Evolutionary conservation across 2,329 filamentous ascomycete genomes (phyloP).

Genomic region (Cladosporium sp.): DNA sequence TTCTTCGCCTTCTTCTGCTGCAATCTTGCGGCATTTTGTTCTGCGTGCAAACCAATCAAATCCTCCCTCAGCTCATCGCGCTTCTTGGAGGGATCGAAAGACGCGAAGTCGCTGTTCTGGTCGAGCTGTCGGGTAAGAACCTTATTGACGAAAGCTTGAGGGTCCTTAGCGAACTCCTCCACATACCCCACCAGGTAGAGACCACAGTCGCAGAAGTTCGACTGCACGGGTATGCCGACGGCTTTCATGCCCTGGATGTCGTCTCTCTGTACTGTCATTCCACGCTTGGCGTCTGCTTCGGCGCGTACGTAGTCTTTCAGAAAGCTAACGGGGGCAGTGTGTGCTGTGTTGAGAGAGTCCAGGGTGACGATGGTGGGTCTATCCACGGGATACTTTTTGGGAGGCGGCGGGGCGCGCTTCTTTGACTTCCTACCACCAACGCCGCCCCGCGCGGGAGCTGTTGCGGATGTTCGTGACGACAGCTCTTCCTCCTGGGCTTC

Average conservation of each 20-base stretch:
- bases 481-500: background rate
- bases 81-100: constrained; percentile 53
- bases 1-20: constrained; percentile 35
- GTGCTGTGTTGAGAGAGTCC: constrained; percentile 71
- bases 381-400: constrained; percentile 31
- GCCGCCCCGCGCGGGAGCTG: constrained; percentile 9
- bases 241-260: constrained; percentile 62
- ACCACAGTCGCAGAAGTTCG: constrained; percentile 86
- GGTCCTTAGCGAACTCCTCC: constrained; percentile 72
- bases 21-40: constrained; percentile 47
- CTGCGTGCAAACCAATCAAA: constrained; percentile 58
- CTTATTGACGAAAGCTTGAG: constrained; percentile 63
- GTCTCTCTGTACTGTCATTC: constrained; percentile 42
- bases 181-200: constrained; percentile 82
- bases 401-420: constrained; percentile 18
- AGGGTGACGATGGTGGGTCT: constrained; percentile 73
- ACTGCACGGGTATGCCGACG: constrained; percentile 70
- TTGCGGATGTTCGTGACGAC: background rate
- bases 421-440: constrained; percentile 19
- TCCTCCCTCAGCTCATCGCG: constrained; percentile 62
- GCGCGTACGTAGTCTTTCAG: constrained; percentile 73
- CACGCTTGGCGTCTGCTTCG: constrained; percentile 66
- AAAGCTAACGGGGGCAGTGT: constrained; percentile 60
- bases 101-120: constrained; percentile 51
- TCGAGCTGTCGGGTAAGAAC: constrained; percentile 64